Evolutionary conservation across 352 stramenopile genomes (phyloP), one percentile per base, ranked within the genome.

Genomic region (Globisporangium irregulare): DNA sequence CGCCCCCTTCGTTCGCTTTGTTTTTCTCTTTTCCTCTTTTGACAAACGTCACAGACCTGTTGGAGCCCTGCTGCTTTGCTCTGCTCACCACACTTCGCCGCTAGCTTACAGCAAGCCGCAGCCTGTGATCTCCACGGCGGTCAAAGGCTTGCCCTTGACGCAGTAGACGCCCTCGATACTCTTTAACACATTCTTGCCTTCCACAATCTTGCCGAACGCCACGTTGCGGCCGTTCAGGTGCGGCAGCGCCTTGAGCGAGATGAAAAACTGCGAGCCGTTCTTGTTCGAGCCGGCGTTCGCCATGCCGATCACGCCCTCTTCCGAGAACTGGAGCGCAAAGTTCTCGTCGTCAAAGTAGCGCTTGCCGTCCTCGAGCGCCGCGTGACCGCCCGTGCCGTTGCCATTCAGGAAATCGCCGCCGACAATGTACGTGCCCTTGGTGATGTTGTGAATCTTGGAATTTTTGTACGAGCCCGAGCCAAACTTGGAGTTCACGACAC

Each of bases 241-340:
- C 32, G 88, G 86, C 70, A 92, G 73, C 66, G 86, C 79, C 73
- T 86, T 75, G 51, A 94, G 78, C 66, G 87, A 98, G 71, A 99
- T 99, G 79, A 99, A 99, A 79, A 99, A 99, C 84, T 99, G 98
- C 72, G 89, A 98, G 5, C 97, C 98, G 81, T 99, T 99, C 55
- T 98, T 99, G 82, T 98, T 96, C 59, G 89, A 80, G 36, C 98
- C 97, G 38, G 89, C 87, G 79, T 99, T 99, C 41, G 98, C 98
- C 98, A 99, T 99, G 69, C 87, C 87, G 59, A 95, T 68, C 46
- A 95, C 87, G 56, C 87, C 87, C 64, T 89, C 75, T 68, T 95
- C 86, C 46, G 86, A 86, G 67, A 93, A 95, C 75, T 92, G 87
- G 58, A 95, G 78, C 60, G 84, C 86, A 66, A 90, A 95, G 73